Evolutionary conservation across 768 basidiomycete genomes (phyloP).

Genomic region (Mycena kentingensis): DNA sequence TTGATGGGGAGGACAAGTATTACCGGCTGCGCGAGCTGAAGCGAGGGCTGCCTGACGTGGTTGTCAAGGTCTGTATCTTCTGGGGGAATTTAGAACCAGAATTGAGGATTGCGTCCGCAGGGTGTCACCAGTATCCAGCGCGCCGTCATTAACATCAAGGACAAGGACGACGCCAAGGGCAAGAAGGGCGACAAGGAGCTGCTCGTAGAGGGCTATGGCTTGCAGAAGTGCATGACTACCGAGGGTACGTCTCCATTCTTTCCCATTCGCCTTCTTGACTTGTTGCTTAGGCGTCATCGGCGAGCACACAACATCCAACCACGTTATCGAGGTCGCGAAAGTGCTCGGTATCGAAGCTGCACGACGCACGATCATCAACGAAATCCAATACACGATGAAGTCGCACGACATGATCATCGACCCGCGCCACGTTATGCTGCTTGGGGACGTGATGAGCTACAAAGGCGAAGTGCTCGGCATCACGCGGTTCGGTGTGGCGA

Average conservation of each 20-base stretch:
- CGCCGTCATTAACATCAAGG: conserved; percentile 95
- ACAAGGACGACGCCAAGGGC: conserved; percentile 75
- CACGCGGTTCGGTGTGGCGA: conserved; percentile 97
- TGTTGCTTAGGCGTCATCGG: conserved; percentile 80
- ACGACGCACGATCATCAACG: conserved; percentile 89
- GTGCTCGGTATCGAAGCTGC: conserved; percentile 99
- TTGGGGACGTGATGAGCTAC: conserved; percentile 98
- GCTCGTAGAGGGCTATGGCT: conserved; percentile 94
- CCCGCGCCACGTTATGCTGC: conserved; percentile 96
- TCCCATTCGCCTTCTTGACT: conserved; percentile 3
- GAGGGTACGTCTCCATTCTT: conserved; percentile 60
- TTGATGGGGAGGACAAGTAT: conserved; percentile 77
- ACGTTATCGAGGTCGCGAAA: conserved; percentile 92
- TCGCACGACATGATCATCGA: conserved; percentile 98
- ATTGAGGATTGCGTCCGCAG: conserved; percentile 38
- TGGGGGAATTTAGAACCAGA: neutral
- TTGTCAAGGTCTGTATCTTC: conserved; percentile 71
- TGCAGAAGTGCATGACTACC: conserved; percentile 95
- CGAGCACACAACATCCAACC: conserved; percentile 90
- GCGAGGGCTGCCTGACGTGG: conserved; percentile 78
- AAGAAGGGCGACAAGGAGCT: conserved; percentile 89
- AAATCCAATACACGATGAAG: conserved; percentile 96
- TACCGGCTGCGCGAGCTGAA: conserved; percentile 86
- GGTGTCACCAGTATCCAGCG: conserved; percentile 86
- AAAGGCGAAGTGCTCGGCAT: conserved; percentile 99